Percentiles rank a stretch among this genome's conserved stretches.
These are phyloP conservation scores for Metschnikowia continentalis DNA, from an alignment of 805 yeast species.

Conservation along the genomic window DNA sequence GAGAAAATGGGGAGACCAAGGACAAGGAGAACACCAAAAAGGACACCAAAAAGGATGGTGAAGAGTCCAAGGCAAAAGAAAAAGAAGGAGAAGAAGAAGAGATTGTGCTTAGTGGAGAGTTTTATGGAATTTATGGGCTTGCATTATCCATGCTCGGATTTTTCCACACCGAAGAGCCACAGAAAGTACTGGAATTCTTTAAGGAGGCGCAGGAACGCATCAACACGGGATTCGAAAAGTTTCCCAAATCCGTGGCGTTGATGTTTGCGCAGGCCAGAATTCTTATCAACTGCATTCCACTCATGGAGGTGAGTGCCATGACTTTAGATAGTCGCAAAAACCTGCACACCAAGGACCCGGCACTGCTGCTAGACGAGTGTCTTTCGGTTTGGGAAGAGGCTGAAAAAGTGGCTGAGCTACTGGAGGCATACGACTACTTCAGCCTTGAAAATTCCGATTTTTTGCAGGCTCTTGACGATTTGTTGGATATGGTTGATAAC, in stretches of 20 bases:
- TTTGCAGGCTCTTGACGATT: constrained; percentile 59
- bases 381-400: constrained; percentile 44
- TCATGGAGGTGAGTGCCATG: constrained; percentile 53
- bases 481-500: constrained; percentile 61
- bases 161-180: constrained; percentile 45
- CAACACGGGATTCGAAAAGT: constrained; percentile 50
- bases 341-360: constrained; percentile 30
- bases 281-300: constrained; percentile 53
- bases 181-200: constrained; percentile 53
- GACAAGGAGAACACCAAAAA: neutral
- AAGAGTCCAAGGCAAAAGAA: neutral
- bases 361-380: constrained; percentile 42
- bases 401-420: constrained; percentile 24
- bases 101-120: constrained; percentile 40
- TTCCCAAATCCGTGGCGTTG: constrained; percentile 44
- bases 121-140: constrained; percentile 71
- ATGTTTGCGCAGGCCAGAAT: constrained; percentile 54
- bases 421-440: constrained; percentile 27
- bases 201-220: constrained; percentile 71
- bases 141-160: constrained; percentile 63
- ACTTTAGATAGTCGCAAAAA: constrained; percentile 32
- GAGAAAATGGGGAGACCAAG: neutral
- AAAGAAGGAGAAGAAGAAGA: constrained; percentile 8
- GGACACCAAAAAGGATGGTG: neutral
- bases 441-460: constrained; percentile 46